Evolutionary conservation across 1,139 yeast genomes (phyloP).

Genomic region (Blastobotrys apis): DNA sequence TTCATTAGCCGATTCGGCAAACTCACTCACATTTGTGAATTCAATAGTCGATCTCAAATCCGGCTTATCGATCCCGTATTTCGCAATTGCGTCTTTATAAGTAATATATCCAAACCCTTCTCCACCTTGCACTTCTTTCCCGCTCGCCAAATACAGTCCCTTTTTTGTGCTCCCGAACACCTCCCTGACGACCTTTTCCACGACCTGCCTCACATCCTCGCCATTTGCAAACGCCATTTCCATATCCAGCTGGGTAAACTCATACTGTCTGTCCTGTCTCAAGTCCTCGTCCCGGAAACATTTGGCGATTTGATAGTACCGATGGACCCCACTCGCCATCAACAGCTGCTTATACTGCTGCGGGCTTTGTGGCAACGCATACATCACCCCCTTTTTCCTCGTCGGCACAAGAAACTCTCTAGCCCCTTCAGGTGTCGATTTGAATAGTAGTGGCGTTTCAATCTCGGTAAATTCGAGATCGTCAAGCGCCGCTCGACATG

Average conservation of each 20-base stretch:
- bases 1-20: slow-evolving; percentile 37
- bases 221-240: slow-evolving; percentile 84
- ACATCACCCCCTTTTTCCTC: slow-evolving; percentile 54
- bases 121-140: neutral
- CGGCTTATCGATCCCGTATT: slow-evolving; percentile 92
- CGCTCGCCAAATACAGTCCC: neutral
- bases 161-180: slow-evolving; percentile 46
- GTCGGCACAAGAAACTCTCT: slow-evolving; percentile 94
- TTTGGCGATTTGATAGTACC: slow-evolving; percentile 84
- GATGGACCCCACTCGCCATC: slow-evolving; percentile 88
- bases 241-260: slow-evolving; percentile 90
- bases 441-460: slow-evolving; percentile 89
- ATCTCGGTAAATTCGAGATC: slow-evolving; percentile 61
- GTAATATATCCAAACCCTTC: slow-evolving; percentile 35
- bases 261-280: slow-evolving; percentile 94
- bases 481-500: slow-evolving; percentile 51
- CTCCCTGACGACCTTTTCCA: slow-evolving; percentile 52
- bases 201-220: slow-evolving; percentile 60
- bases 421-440: slow-evolving; percentile 98
- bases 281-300: slow-evolving; percentile 96
- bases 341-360: slow-evolving; percentile 93
- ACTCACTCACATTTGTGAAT: slow-evolving; percentile 47
- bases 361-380: slow-evolving; percentile 95
- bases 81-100: slow-evolving; percentile 64
- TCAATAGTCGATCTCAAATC: slow-evolving; percentile 59